Base-by-base conservation (phyloP, 495 filamentous ascomycete genomes). In the Neurospora cerealis region DNA sequence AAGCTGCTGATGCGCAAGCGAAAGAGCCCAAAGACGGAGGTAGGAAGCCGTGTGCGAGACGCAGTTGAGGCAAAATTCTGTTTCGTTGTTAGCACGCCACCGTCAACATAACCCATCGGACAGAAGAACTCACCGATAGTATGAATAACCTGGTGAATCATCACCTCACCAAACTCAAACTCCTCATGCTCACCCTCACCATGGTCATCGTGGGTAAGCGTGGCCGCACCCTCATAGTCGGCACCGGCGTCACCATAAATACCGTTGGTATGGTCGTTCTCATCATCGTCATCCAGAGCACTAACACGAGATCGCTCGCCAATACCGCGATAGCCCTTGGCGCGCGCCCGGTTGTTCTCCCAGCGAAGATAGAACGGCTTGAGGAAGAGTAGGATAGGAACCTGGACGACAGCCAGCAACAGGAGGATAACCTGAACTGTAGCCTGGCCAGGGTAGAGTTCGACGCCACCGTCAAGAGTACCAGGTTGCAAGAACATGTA, bases 81-180 rank as follows among this genome's bases (percentile, higher is more conserved):
- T 72, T 15, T 36, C 11, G 3, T 54, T 69, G 48, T 79, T 73
- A 74, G 60, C 6, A 66, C 54, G 13, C 37, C 21, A 38, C 3
- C 3, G 4, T 19, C 21, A 21, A 48, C 44, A 2, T 10, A 46
- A 70, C 24, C 36, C 42, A 17, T 38, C 37, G 44, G 24, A 38
- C 54, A 32, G 54, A 54, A 24, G 7, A 41, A 74, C 90, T 83
- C 88, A 94, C 92, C 93, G 78, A 99, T 98, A 32, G 96, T 99
- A 83, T 99, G 96, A 79, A 99, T 99, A 80, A 97, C 91, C 81
- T 99, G 96, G 82, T 99, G 96, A 79, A 99, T 99, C 93, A 98
- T 97, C 76, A 94, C 86, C 77, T 99, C 96, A 41, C 89, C 87
- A 80, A 98, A 98, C 74, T 98, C 96, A 81, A 99, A 99, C 78